Evolutionary conservation across 805 yeast species (phyloP), one percentile per base, ranked within the genome.

Genomic region (Maudiozyma turicensis): DNA sequence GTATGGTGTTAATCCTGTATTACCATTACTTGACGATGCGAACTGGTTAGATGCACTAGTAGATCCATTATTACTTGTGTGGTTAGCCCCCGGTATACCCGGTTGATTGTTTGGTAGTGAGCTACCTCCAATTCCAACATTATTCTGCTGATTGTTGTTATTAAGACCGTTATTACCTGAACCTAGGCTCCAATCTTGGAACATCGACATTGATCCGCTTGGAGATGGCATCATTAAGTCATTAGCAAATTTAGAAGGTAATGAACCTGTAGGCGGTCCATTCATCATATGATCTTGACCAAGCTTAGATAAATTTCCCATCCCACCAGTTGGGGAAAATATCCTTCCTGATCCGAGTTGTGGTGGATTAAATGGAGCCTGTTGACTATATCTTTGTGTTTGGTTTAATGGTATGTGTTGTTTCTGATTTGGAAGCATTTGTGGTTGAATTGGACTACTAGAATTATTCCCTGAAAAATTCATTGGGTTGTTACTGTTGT

Each of bases 191-290:
- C 68, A 64, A 51, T 64, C 68, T 35, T 60, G 67, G 46, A 64
- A 64, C 66, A 64, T 59, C 4, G 64, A 53, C 48, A 60, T 58
- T 1, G 64, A 54, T 1, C 58, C 56, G 31, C 49, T 58, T 29
- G 68, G 68, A 11, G 68, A 64, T 10, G 63, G 61, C 29, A 60
- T 61, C 55, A 63, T 58, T 38, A 63, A 52, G 47, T 64, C 70
- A 43, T 63, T 65, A 30, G 63, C 65, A 49, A 63, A 66, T 43
- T 65, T 64, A 1, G 68, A 63, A 9, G 63, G 66, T 41, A 59
- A 48, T 10, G 61, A 54, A 3, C 65, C 66, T 4, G 61, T 58
- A 20, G 50, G 47, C 14, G 66, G 66, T 3, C 63, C 63, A 32
- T 43, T 47, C 43, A 33, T 32, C 29, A 41, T 41, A 43, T 14